These are phyloP conservation scores for Colletotrichum sp. DNA, from an alignment of 2,329 filamentous ascomycete species.

Conservation along the genomic window DNA sequence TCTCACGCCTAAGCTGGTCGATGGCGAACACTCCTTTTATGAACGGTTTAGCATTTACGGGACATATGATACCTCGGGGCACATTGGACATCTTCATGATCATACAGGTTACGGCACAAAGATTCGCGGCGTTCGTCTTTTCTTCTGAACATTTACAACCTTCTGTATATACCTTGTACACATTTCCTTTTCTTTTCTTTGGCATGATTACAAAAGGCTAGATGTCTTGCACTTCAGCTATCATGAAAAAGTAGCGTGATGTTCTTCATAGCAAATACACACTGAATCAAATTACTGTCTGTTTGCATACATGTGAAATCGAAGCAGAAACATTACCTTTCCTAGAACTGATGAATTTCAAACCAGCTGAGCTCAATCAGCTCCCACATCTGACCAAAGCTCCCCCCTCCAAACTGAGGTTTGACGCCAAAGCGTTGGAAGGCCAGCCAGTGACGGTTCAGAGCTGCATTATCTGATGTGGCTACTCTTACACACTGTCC, in stretches of 20 bases:
- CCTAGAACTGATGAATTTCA: too few relatives aligned
- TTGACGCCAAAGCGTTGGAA: too few relatives aligned
- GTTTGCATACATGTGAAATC: too few relatives aligned
- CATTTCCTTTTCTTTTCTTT: neutral
- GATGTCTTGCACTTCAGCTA: neutral
- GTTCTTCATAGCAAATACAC: neutral
- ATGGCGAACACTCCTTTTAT: constrained; percentile 1
- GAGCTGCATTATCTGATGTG: too few relatives aligned
- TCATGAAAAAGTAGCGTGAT: neutral
- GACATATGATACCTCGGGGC: constrained; percentile 15
- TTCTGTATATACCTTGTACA: constrained; percentile 17
- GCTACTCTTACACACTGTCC: too few relatives aligned
- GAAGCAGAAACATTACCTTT: too few relatives aligned
- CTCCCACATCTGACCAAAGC: too few relatives aligned
- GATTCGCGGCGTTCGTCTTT: neutral
- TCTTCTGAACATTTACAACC: constrained; percentile 2
- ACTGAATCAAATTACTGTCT: too few relatives aligned
- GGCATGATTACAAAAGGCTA: neutral
- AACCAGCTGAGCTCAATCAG: too few relatives aligned
- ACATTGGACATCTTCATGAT: constrained; percentile 1
- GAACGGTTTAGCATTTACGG: constrained; percentile 15
- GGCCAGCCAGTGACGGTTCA: too few relatives aligned
- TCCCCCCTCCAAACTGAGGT: too few relatives aligned
- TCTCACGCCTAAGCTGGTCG: constrained; percentile 21
- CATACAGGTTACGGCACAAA: neutral